Conservation (phyloP, 2,329 filamentous ascomycete species). For the Xenoacremonium recifei region DNA sequence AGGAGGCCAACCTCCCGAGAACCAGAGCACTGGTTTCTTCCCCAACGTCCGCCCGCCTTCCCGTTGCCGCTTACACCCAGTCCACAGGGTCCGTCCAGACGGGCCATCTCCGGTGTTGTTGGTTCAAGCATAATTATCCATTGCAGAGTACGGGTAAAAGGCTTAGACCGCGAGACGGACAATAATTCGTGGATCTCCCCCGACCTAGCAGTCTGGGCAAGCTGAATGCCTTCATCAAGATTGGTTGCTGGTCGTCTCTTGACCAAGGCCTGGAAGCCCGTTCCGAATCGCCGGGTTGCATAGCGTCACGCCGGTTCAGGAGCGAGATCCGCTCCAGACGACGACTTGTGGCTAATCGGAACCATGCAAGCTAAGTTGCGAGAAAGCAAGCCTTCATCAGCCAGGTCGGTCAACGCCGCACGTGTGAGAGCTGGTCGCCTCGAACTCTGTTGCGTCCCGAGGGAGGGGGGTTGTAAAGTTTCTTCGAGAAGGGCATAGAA, state of each 20-base stretch:
- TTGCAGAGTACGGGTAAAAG: too few relatives aligned
- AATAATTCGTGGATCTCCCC: too few relatives aligned
- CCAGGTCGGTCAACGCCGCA: too few relatives aligned
- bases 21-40: constrained; percentile 4
- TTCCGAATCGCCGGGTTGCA: constrained; percentile 3
- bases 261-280: not conserved
- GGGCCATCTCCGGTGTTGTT: not conserved
- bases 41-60: not conserved
- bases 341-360: not conserved
- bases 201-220: too few relatives aligned
- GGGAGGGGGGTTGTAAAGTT: too few relatives aligned
- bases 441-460: too few relatives aligned
- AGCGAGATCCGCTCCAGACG: not conserved
- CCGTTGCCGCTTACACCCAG: too few relatives aligned
- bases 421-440: too few relatives aligned
- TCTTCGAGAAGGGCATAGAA: too few relatives aligned
- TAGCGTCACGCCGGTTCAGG: not conserved
- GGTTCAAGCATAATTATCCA: too few relatives aligned
- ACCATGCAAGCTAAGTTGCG: constrained; percentile 1
- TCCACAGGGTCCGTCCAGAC: not conserved
- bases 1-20: constrained; percentile 1
- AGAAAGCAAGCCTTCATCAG: too few relatives aligned
- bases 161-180: too few relatives aligned
- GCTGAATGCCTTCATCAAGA: not conserved
- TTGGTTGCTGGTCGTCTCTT: not conserved